Evolutionary conservation across 2,329 filamentous ascomycete species (phyloP).

Genomic region (Biscogniauxia sp.): DNA sequence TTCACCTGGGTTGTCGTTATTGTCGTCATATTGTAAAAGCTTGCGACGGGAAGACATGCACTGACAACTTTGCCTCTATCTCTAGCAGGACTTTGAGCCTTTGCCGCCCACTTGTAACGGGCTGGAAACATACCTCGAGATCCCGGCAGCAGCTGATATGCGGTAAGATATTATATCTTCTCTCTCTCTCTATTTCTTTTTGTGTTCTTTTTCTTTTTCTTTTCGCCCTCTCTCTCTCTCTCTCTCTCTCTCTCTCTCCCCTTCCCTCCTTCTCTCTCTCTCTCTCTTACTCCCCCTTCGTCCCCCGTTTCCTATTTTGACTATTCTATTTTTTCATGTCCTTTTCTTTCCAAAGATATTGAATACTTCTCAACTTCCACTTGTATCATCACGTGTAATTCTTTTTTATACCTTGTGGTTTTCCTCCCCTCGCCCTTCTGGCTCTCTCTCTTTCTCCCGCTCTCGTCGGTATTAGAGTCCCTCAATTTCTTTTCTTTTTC

Average conservation of each 20-base stretch:
- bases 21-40: slow-evolving; percentile 7
- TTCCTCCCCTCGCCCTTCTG: too few relatives aligned
- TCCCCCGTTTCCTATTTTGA: neutral
- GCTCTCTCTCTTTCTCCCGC: neutral
- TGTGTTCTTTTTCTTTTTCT: slow-evolving; percentile 3
- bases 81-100: slow-evolving; percentile 54
- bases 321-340: neutral
- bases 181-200: slow-evolving; percentile 19
- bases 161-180: slow-evolving; percentile 43
- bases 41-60: slow-evolving; percentile 23
- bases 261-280: neutral
- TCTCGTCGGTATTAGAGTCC: neutral
- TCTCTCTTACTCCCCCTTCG: neutral
- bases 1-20: slow-evolving; percentile 16
- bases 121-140: slow-evolving; percentile 51
- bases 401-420: neutral
- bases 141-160: slow-evolving; percentile 51
- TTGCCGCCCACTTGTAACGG: slow-evolving; percentile 48
- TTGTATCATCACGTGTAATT: neutral
- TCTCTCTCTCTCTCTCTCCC: neutral
- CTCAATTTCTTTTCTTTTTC: neutral
- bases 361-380: neutral
- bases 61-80: slow-evolving; percentile 34
- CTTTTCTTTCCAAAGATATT: neutral
- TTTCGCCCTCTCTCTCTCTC: neutral